These are phyloP conservation scores for Phyllostachys edulis DNA, from an alignment of 176 grass and related monocot genomes.

Conservation along the genomic window DNA sequence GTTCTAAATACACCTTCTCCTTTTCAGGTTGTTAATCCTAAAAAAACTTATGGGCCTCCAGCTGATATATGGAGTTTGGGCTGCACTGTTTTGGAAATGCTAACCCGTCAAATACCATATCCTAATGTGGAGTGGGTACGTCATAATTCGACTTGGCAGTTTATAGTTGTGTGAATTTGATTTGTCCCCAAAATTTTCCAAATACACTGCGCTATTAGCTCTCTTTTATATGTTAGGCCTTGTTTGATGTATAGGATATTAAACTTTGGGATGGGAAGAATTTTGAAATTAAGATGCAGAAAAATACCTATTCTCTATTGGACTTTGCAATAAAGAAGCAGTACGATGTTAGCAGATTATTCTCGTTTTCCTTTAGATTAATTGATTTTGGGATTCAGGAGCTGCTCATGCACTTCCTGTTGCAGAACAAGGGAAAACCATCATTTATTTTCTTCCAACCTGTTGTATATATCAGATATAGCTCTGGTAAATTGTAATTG, in stretches of 20 bases:
- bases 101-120: conserved; percentile 82
- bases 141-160: conserved; percentile 25
- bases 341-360: neutral
- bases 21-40: conserved; percentile 82
- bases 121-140: conserved; percentile 84
- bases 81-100: conserved; percentile 88
- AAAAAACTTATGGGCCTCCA: conserved; percentile 71
- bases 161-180: neutral
- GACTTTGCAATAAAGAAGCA: neutral
- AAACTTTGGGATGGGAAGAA: neutral
- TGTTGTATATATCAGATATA: neutral
- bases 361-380: neutral
- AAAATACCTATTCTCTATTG: conserved; percentile 12
- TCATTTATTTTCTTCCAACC: conserved; percentile 7
- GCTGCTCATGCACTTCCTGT: neutral
- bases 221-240: neutral
- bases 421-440: neutral
- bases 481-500: neutral
- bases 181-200: neutral
- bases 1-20: conserved; percentile 19
- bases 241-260: conserved; percentile 18
- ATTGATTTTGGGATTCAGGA: neutral
- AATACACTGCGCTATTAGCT: neutral
- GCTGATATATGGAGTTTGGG: conserved; percentile 93
- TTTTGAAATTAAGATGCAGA: conserved; percentile 1